Evolutionary conservation across 1,139 yeast species (phyloP).

Genomic region (Schwanniomyces etchellsii): DNA sequence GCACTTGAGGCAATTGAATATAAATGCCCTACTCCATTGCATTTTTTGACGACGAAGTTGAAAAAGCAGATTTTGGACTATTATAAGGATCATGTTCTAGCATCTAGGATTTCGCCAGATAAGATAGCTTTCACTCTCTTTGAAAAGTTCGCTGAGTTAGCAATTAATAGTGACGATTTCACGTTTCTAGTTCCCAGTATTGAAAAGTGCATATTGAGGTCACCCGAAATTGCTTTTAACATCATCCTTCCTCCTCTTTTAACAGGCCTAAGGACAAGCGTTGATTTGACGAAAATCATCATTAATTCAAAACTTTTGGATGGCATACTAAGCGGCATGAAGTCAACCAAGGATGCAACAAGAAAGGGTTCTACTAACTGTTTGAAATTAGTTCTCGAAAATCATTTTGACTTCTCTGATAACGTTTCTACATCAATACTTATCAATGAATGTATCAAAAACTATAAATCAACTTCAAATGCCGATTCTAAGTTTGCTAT

Average conservation of each 20-base stretch:
- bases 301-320: constrained; percentile 46
- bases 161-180: constrained; percentile 40
- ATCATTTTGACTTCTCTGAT: constrained; percentile 10
- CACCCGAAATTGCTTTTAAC: constrained; percentile 69
- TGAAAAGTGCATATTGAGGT: constrained; percentile 73
- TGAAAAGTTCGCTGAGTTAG: constrained; percentile 35
- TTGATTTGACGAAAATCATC: constrained; percentile 13
- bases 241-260: constrained; percentile 47
- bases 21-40: constrained; percentile 31
- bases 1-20: constrained; percentile 35
- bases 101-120: constrained; percentile 28
- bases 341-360: constrained; percentile 65
- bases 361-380: constrained; percentile 49
- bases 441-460: constrained; percentile 50
- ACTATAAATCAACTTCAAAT: constrained; percentile 56
- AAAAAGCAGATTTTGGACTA: constrained; percentile 11
- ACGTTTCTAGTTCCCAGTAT: constrained; percentile 50
- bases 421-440: constrained; percentile 15
- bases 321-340: constrained; percentile 60
- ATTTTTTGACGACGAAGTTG: constrained; percentile 16
- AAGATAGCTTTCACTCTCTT: constrained; percentile 12
- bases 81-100: constrained; percentile 31
- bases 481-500: constrained; percentile 56
- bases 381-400: constrained; percentile 22
- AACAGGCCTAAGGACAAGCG: constrained; percentile 20